These are phyloP conservation scores for Trichoderma arundinaceum DNA, from an alignment of 2,329 filamentous ascomycete genomes.

Conservation along the genomic window DNA sequence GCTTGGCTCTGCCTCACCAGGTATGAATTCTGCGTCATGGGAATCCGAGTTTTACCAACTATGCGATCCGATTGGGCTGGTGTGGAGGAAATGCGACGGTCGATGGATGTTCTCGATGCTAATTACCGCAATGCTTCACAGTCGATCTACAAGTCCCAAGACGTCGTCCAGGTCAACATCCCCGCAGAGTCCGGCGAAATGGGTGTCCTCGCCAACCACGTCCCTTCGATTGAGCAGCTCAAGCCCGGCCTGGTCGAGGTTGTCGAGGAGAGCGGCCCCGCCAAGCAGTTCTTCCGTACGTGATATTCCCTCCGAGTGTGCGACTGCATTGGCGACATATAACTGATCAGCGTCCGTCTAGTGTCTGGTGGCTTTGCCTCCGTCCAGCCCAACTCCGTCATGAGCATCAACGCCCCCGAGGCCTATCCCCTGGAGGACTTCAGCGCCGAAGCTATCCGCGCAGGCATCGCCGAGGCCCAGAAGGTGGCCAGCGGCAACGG, in stretches of 20 bases:
- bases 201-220: conserved; percentile 99
- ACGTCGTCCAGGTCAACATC: conserved; percentile 95
- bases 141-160: conserved; percentile 72
- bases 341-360: conserved; percentile 45
- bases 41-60: conserved; percentile 35
- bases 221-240: conserved; percentile 97
- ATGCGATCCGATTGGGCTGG: conserved; percentile 41
- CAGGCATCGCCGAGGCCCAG: conserved; percentile 92
- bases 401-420: conserved; percentile 99
- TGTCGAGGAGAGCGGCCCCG: conserved; percentile 85
- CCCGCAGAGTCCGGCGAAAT: conserved; percentile 98
- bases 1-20: conserved; percentile 96
- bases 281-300: conserved; percentile 99
- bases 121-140: conserved; percentile 59
- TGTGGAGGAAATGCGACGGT: conserved; percentile 38
- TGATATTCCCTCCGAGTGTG: conserved; percentile 40
- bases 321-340: conserved; percentile 11
- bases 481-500: conserved; percentile 90
- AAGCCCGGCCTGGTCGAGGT: conserved; percentile 96
- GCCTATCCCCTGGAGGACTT: conserved; percentile 95
- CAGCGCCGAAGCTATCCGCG: conserved; percentile 85
- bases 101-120: conserved; percentile 44
- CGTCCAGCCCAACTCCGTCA: conserved; percentile 89
- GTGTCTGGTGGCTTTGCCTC: conserved; percentile 97
- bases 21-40: conserved; percentile 62